Base-by-base conservation (phyloP, 2,329 filamentous ascomycete genomes). In the Chrysoporthe puriensis region DNA sequence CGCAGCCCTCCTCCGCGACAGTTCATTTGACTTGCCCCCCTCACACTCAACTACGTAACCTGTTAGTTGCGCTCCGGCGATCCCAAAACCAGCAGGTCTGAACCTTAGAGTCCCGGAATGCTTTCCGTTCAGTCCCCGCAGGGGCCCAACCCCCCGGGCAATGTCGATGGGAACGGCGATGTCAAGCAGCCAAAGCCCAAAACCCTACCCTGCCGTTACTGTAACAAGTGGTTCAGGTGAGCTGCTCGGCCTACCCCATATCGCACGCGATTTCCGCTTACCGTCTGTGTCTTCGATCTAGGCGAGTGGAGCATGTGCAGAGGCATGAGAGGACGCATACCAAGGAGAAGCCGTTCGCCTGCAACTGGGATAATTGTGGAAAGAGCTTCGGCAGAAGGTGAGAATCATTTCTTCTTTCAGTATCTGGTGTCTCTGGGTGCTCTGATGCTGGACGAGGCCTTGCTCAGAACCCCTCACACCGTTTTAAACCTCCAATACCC, bases 311-410 rank as follows among this genome's bases (percentile, higher is more conserved):
- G 76, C 87, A 89, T 77, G 85, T 89, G 64, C 86, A 89, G 76
- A 82, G 87, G 74, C 87, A 89, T 76, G 86, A 88, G 76, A 83
- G 86, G 70, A 88, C 86, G 44, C 87, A 89, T 77, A 89, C 87
- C 72, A 89, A 89, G 73, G 87, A 89, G 78, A 89, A 89, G 76
- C 87, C 87, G 9, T 89, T 89, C 74, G 82, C 84, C 62, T 89
- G 87, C 72, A 80, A 74, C 70, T 88, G 86, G 84, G 82, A 83
- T 74, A 82, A 84, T 54, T 89, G 87, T 77, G 86, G 86, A 61
- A 88, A 88, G 78, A 87, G 83, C 1, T 89, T 89, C 78, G 86
- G 86, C 74, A 80, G 87, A 79, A 82, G 86, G 86, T 89, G 76
- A 82, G 86, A 82, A 71, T 70, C 68, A 62, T 67, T 68, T 68